These are phyloP conservation scores for Cornus florida DNA, from an alignment of 148 eudicot species.

Conservation along the genomic window DNA sequence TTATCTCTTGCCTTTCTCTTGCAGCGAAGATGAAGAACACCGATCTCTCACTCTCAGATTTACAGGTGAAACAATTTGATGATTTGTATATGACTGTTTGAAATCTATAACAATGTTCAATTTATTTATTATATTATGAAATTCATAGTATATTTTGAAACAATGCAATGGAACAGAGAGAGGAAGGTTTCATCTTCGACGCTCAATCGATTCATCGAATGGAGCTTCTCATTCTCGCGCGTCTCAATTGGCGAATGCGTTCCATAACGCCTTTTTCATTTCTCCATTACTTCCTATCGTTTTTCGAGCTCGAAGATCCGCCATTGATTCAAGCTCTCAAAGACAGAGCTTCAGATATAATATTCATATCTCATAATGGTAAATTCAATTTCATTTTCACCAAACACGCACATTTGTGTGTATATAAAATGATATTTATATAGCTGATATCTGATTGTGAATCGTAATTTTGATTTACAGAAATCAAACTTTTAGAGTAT, in stretches of 20 bases:
- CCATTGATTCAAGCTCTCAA: constrained; percentile 10
- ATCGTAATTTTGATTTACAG: constrained; percentile 10
- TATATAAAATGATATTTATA: not conserved
- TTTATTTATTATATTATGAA: too few relatives aligned
- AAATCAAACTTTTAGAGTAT: constrained; percentile 23
- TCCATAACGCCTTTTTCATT: constrained; percentile 39
- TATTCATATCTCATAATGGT: constrained; percentile 31
- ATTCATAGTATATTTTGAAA: not conserved
- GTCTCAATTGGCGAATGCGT: constrained; percentile 38
- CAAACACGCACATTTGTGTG: too few relatives aligned
- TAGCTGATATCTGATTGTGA: not conserved
- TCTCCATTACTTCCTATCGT: constrained; percentile 22
- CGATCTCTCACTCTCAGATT: constrained; percentile 9
- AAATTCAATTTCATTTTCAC: not conserved
- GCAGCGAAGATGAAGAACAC: constrained; percentile 36
- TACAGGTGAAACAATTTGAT: constrained; percentile 18
- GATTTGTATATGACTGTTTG: not conserved
- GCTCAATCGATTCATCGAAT: constrained; percentile 22
- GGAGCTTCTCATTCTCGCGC: constrained; percentile 31
- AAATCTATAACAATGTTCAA: too few relatives aligned
- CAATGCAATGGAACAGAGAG: constrained; percentile 11
- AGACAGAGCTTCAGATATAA: constrained; percentile 28
- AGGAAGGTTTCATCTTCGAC: constrained; percentile 25
- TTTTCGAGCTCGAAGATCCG: constrained; percentile 19
- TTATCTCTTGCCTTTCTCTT: constrained; percentile 25